These are phyloP conservation scores for Mycena capillaripes DNA, from an alignment of 768 basidiomycete genomes.

Conservation along the genomic window DNA sequence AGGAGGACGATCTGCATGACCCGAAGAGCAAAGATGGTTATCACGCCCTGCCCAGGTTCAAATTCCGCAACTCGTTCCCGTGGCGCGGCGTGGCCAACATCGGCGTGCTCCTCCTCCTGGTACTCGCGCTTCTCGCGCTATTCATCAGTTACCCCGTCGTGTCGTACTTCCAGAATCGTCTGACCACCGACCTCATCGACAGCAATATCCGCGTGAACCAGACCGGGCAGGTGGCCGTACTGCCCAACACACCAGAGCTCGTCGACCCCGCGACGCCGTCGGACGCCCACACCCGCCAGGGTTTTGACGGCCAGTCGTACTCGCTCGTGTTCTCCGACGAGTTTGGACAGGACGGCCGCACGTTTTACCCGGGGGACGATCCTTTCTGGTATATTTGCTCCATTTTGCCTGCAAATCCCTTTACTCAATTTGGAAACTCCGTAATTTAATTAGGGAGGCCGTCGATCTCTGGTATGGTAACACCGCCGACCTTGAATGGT, in stretches of 20 bases:
- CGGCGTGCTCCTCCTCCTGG: conserved; percentile 73
- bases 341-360: conserved; percentile 75
- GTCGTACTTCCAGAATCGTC: conserved; percentile 58
- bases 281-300: conserved; percentile 68
- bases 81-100: conserved; percentile 75
- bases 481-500: conserved; percentile 83
- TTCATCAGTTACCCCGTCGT: conserved; percentile 89
- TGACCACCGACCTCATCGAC: conserved; percentile 61
- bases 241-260: conserved; percentile 53
- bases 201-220: conserved; percentile 78
- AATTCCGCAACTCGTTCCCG: conserved; percentile 50
- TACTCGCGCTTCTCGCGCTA: conserved; percentile 73
- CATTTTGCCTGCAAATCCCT: neutral
- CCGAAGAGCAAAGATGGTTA: conserved; percentile 47
- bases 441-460: no score
- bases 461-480: conserved; percentile 81
- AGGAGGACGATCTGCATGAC: conserved; percentile 85
- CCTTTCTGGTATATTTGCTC: conserved; percentile 28
- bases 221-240: conserved; percentile 75
- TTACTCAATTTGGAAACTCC: no score
- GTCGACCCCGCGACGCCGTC: conserved; percentile 82
- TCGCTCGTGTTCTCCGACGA: conserved; percentile 84
- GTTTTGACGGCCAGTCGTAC: conserved; percentile 81
- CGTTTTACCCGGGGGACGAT: conserved; percentile 69
- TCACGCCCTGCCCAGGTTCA: conserved; percentile 23